phyloP scores from a whole-genome alignment of 306 rosid species.

The Biancaea sappan region DNA sequence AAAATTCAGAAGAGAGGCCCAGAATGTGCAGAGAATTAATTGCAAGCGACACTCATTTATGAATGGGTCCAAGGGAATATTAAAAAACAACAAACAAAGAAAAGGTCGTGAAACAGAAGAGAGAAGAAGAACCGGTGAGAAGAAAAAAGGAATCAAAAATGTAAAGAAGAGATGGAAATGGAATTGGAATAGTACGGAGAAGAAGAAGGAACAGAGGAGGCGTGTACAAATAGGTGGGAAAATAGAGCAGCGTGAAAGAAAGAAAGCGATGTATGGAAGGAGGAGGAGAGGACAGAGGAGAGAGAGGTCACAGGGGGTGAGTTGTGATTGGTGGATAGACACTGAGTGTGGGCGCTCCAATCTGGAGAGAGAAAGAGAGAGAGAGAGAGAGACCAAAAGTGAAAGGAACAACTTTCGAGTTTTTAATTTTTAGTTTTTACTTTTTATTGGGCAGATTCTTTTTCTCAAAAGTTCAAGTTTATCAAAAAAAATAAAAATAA shows the following conservation, averaged over 20 bases:
- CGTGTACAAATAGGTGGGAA: constrained; percentile 34
- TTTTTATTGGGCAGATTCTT: too few relatives aligned
- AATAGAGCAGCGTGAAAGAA: background rate
- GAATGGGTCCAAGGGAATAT: constrained; percentile 23
- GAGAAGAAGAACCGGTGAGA: background rate
- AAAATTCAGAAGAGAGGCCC: constrained; percentile 18
- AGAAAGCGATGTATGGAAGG: constrained; percentile 54
- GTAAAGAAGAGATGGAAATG: background rate
- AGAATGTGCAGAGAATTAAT: constrained; percentile 6
- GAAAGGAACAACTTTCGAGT: constrained; percentile 41
- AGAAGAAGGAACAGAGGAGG: constrained; percentile 12
- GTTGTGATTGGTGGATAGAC: constrained; percentile 74
- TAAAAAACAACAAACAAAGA: background rate
- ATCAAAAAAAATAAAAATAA: too few relatives aligned
- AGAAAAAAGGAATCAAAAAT: constrained; percentile 13
- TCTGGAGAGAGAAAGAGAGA: background rate
- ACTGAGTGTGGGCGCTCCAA: constrained; percentile 50
- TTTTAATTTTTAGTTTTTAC: too few relatives aligned
- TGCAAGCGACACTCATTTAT: background rate
- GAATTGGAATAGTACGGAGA: background rate
- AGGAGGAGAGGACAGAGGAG: constrained; percentile 44
- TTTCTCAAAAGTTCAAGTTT: background rate
- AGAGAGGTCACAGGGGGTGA: constrained; percentile 51
- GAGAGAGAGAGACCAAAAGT: background rate
- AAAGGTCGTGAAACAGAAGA: background rate